A percentile compares a stretch with the other conserved stretches of the same genome.
These are phyloP conservation scores for Boletus pseudo-olivaceus DNA, from an alignment of 768 basidiomycete genomes.

Conservation along the genomic window DNA sequence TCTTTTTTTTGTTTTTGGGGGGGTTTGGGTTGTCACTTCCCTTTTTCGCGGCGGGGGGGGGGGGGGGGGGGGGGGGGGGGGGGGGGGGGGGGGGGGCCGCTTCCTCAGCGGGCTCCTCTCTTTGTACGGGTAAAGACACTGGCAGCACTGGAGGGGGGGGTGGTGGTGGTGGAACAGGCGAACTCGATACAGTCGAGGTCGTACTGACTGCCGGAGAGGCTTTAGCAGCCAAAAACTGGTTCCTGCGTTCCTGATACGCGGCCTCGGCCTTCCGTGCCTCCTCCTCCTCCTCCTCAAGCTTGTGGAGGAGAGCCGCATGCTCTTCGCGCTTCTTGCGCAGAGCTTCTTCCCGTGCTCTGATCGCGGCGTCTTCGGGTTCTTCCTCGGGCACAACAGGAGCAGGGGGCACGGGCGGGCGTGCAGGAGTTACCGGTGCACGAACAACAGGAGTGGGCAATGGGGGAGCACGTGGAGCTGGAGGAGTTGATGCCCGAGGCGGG, in stretches of 20 bases:
- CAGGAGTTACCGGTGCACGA: conserved; percentile 34
- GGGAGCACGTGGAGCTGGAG: conserved; percentile 24
- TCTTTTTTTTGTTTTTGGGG: too few relatives aligned
- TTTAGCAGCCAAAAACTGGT: conserved; percentile 38
- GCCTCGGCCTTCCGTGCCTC: conserved; percentile 50
- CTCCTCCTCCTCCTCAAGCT: conserved; percentile 66
- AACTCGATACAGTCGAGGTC: conserved; percentile 18
- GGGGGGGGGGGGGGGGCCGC: conserved; percentile 30
- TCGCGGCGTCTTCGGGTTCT: conserved; percentile 74
- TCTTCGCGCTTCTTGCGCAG: conserved; percentile 71
- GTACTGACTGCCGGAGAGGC: conserved; percentile 29
- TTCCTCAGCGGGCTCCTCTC: conserved; percentile 11
- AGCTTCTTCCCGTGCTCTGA: conserved; percentile 67
- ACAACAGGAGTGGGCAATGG: conserved; percentile 22
- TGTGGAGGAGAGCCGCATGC: conserved; percentile 64
- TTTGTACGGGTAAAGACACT: conserved; percentile 18
- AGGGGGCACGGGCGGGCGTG: conserved; percentile 52
- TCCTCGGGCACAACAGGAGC: conserved; percentile 42
- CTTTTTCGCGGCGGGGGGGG: too few relatives aligned
- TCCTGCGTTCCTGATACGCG: conserved; percentile 32
- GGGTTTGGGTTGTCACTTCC: too few relatives aligned
- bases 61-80: too few relatives aligned
- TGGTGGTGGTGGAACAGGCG: conserved; percentile 31
- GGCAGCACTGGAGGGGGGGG: conserved; percentile 33
- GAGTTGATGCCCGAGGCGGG: conserved; percentile 19